phyloP scores from a whole-genome alignment of 2,329 filamentous ascomycete species.

The Xylaria sp. region DNA sequence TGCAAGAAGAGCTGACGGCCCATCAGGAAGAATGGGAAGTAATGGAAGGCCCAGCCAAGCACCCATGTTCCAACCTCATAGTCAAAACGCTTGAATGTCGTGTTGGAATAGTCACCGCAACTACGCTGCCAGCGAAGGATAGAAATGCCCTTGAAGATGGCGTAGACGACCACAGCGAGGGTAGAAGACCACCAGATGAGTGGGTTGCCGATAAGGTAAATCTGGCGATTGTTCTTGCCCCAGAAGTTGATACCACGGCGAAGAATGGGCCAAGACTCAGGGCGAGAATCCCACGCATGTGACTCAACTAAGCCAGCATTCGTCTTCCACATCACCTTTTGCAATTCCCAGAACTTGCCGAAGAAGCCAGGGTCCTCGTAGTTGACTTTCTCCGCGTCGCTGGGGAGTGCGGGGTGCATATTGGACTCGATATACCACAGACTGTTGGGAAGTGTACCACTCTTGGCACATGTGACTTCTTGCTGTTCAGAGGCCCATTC shows the following conservation, averaged over 20 bases:
- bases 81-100: constrained; percentile 92
- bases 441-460: constrained; percentile 90
- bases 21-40: constrained; percentile 99
- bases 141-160: constrained; percentile 79
- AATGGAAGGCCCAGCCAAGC: constrained; percentile 94
- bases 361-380: constrained; percentile 93
- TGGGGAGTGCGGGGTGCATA: constrained; percentile 69
- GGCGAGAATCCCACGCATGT: constrained; percentile 96
- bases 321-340: constrained; percentile 98
- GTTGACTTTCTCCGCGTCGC: constrained; percentile 85
- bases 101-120: constrained; percentile 76
- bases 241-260: constrained; percentile 98
- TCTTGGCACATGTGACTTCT: constrained; percentile 93
- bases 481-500: constrained; percentile 98
- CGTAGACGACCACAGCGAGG: constrained; percentile 68
- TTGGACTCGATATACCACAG: constrained; percentile 96
- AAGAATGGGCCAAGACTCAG: constrained; percentile 86
- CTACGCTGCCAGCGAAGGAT: constrained; percentile 91
- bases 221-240: constrained; percentile 88
- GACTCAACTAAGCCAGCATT: constrained; percentile 95
- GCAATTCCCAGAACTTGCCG: constrained; percentile 94
- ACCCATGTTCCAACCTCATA: constrained; percentile 90
- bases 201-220: constrained; percentile 94
- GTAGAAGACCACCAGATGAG: constrained; percentile 92
- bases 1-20: constrained; percentile 96